These are phyloP conservation scores for Stagonosporopsis chrysanthemi DNA, from an alignment of 2,329 filamentous ascomycete species.

Conservation along the genomic window DNA sequence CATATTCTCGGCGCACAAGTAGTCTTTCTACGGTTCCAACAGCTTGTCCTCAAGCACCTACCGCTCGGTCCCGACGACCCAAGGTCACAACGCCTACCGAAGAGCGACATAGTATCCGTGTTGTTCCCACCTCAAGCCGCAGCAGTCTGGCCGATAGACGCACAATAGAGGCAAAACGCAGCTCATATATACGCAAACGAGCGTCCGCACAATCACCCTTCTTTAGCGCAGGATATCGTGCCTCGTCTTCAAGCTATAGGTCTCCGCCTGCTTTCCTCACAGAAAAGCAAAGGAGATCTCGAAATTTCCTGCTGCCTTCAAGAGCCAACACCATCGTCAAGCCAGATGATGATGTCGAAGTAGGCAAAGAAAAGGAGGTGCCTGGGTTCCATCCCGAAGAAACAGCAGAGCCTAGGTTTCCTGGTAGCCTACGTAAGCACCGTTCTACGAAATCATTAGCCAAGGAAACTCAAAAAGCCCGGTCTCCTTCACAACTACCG, in stretches of 20 bases:
- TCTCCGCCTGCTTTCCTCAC: conserved; percentile 29
- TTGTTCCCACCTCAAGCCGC: conserved; percentile 44
- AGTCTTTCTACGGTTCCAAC: conserved; percentile 50
- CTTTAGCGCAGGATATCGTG: conserved; percentile 47
- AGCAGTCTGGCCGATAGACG: conserved; percentile 49
- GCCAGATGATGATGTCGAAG: conserved; percentile 27
- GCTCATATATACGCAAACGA: conserved; percentile 54
- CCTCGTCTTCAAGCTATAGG: conserved; percentile 42
- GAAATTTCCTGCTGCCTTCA: conserved; percentile 14
- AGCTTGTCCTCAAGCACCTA: conserved; percentile 47
- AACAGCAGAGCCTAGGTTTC: conserved; percentile 21
- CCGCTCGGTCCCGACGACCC: conserved; percentile 32
- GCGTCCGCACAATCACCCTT: conserved; percentile 50
- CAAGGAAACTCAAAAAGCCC: conserved; percentile 24
- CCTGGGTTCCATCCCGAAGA: conserved; percentile 20
- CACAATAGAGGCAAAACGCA: conserved; percentile 51
- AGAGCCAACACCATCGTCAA: conserved; percentile 27
- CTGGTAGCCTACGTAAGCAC: conserved; percentile 37
- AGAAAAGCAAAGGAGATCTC: conserved; percentile 19
- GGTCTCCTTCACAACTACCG: conserved; percentile 13
- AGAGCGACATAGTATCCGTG: conserved; percentile 50
- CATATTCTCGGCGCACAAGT: conserved; percentile 49
- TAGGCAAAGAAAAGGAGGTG: conserved; percentile 24
- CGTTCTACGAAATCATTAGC: conserved; percentile 23
- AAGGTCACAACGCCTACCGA: conserved; percentile 41